Base-by-base conservation (phyloP, 2,329 filamentous ascomycete species). In the Aspergillus caelatus region DNA sequence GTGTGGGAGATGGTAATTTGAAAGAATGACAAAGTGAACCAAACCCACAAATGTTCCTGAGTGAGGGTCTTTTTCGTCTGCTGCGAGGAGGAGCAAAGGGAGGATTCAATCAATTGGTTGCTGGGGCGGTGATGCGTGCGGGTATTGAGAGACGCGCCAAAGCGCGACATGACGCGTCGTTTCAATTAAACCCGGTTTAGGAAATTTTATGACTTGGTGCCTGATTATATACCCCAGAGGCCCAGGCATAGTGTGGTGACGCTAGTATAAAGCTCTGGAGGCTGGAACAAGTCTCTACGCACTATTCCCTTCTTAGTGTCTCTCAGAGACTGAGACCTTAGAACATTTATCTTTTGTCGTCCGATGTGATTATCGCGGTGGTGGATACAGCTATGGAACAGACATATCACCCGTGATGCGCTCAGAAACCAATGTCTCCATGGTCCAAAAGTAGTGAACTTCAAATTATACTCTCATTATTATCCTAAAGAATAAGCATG, bases 161-260 rank as follows among this genome's bases (percentile, higher is more conserved):
- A 41, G 21, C 64, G 62, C 59, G 68, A 60, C 46, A 41, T 39
- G 41, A 67, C 66, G 66, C 70, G 68, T 70, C 53, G 52, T 26
- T 72, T 69, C 74, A 77, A 78, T 79, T 79, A 74, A 76, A 59
- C 62, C 72, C 68, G 39, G 53, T 68, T 73, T 62, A 34, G 73
- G 75, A 70, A 68, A 67, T 21, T 52, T 8, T 41, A 55, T 16
- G 28, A 30, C 56, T 62, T 48, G 46, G 23, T 36, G 52, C 52
- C 52, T 55, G 52, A 39, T n/a, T 12, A 10, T 23, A 21, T 26
- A 21, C 23, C 52, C 52, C 52, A 32, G 48, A 34, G 4, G 14
- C 52, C 52, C 32, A 32, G 48, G 19, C n/a, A n/a, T 52, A 8
- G 28, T 12, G 1, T 52, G 16, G 10, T 32, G 8, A 2, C 28